Conservation (phyloP, 2,329 filamentous ascomycete species). For the Aureobasidium musti region DNA sequence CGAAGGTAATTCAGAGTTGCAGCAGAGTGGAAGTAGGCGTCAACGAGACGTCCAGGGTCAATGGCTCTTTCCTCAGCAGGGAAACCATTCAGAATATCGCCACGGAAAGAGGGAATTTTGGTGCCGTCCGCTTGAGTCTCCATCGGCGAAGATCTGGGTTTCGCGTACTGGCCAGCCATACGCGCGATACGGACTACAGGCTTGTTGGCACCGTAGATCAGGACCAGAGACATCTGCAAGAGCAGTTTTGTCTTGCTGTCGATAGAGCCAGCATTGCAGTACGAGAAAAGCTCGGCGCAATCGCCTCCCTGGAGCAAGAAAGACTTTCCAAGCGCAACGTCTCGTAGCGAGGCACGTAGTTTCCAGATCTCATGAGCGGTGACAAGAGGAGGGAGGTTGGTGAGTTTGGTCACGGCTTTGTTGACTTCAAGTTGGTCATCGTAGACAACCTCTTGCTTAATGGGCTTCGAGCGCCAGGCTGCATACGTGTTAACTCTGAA, state of each 20-base stretch:
- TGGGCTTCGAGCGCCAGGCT: conserved; percentile 76
- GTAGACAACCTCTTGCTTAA: conserved; percentile 75
- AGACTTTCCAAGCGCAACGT: conserved; percentile 86
- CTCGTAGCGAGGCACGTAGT: conserved; percentile 74
- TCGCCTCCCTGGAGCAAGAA: conserved; percentile 96
- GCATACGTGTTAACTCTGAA: conserved; percentile 35
- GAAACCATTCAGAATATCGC: conserved; percentile 94
- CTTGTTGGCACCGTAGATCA: conserved; percentile 83
- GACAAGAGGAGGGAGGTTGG: conserved; percentile 72
- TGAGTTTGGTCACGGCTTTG: conserved; percentile 64
- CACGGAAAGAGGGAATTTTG: conserved; percentile 85
- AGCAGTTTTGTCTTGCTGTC: conserved; percentile 96
- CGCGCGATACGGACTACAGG: conserved; percentile 91
- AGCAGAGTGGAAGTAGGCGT: conserved; percentile 93
- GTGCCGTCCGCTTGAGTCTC: conserved; percentile 73
- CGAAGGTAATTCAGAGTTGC: conserved; percentile 93
- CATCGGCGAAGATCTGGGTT: conserved; percentile 85
- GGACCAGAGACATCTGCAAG: conserved; percentile 92
- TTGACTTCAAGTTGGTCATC: conserved; percentile 62
- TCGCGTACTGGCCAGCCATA: conserved; percentile 97
- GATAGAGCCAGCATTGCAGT: conserved; percentile 85
- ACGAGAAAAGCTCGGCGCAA: conserved; percentile 96
- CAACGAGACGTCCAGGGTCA: conserved; percentile 80
- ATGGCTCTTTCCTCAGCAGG: conserved; percentile 72
- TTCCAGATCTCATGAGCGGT: conserved; percentile 77